These are phyloP conservation scores for Baorangia bicolor DNA, from an alignment of 768 basidiomycete genomes.

Conservation along the genomic window DNA sequence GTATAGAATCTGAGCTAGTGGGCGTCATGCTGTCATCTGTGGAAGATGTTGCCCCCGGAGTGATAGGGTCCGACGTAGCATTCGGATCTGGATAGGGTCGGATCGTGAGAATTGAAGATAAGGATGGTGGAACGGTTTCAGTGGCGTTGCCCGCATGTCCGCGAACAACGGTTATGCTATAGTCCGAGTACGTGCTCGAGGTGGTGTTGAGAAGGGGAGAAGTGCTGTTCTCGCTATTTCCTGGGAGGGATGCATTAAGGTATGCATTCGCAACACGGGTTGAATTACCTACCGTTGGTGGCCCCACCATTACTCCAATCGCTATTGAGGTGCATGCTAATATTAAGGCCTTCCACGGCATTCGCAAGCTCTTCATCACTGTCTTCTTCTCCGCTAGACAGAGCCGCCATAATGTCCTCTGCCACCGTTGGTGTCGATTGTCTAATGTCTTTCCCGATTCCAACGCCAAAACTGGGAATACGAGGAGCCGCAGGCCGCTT, in stretches of 20 bases:
- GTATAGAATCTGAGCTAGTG: constrained; percentile 44
- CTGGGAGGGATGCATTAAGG: constrained; percentile 24
- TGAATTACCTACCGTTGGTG: constrained; percentile 31
- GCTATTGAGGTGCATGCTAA: constrained; percentile 47
- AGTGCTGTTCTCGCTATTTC: constrained; percentile 43
- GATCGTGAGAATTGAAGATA: constrained; percentile 75
- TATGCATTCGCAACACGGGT: constrained; percentile 4
- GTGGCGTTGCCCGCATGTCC: constrained; percentile 42
- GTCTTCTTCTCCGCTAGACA: constrained; percentile 52
- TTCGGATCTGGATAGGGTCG: constrained; percentile 55
- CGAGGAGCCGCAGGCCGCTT: constrained; percentile 65
- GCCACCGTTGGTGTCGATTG: constrained; percentile 30
- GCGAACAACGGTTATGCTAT: constrained; percentile 69
- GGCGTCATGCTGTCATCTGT: constrained; percentile 36
- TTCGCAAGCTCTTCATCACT: constrained; percentile 66
- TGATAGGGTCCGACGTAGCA: constrained; percentile 39
- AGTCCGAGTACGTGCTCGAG: constrained; percentile 51
- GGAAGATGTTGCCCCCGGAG: constrained; percentile 36
- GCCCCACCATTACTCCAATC: constrained; percentile 41
- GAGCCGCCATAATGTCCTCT: constrained; percentile 35
- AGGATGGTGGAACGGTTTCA: constrained; percentile 46
- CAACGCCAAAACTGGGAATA: constrained; percentile 85
- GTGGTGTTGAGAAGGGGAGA: constrained; percentile 54
- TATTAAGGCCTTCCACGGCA: constrained; percentile 52
- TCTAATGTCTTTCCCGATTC: constrained; percentile 60